Evolutionary conservation across 345 rosid species (phyloP), one percentile per base, ranked within the genome.

Genomic region (Populus euphratica): DNA sequence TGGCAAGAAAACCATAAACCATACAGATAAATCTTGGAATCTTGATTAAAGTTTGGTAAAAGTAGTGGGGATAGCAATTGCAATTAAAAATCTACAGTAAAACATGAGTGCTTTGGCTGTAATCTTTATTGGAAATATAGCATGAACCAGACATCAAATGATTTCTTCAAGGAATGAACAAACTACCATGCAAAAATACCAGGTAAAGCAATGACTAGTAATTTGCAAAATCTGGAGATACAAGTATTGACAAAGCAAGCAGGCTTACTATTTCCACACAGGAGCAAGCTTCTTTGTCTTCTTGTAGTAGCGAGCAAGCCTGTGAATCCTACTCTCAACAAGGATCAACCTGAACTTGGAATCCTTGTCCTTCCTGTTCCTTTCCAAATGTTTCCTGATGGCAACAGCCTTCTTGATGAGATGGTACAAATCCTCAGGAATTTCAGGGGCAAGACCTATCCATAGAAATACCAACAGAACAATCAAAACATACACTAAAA

Each of bases 281-380:
- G 97, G 96, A 11, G 97, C 97, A 61, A 94, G 93, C 89, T 92
- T 94, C 92, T 90, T 92, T 38, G 94, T 94, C 87, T 92, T 94
- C 92, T 94, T 94, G 90, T 94, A 94, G 80, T 92, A 92, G 41
- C 97, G 97, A 61, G 98, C 98, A 75, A 90, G 96, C 43, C 97
- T 91, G 81, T 94, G 97, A 74, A 90, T 92, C 82, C 98, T 90
- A 87, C 97, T 92, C 86, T 94, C 97, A 1, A 91, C 98, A 81
- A 94, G 89, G 85, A 91, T 94, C 90, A 94, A 68, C 80, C 98
- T 82, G 67, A 94, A 94, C 75, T 92, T 91, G 80, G 98, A 94
- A 63, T 94, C 98, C 80, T 94, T 94, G 82, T 94, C 98, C 85
- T 94, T 94, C 80, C 98, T 81, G 89, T 92, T 94, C 89, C 98